Evolutionary conservation across 225 moss, liverwort and hornwort species (phyloP).

Genomic region (Asterella californica): DNA sequence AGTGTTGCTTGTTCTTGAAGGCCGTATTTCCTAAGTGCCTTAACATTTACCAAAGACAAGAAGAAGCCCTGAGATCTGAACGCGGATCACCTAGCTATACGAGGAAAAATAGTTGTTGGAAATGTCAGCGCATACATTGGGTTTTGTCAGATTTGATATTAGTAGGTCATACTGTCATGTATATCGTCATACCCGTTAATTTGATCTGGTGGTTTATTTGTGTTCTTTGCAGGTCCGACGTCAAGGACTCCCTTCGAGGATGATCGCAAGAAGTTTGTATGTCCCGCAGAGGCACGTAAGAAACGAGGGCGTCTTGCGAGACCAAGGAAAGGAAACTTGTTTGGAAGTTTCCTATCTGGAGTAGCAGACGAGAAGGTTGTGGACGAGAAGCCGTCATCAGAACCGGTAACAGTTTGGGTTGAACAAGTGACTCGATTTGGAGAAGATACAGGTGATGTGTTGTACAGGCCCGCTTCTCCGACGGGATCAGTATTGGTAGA

Average conservation of each 20-base stretch:
- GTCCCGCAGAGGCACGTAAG: conserved; percentile 27
- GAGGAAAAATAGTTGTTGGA: no score
- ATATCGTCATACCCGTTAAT: no score
- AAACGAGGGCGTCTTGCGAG: conserved; percentile 39
- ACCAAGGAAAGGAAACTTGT: conserved; percentile 26
- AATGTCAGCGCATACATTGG: no score
- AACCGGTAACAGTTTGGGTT: conserved; percentile 8
- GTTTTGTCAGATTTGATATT: no score
- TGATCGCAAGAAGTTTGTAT: conserved; percentile 17
- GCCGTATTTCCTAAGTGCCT: no score
- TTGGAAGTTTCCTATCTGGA: conserved; percentile 12
- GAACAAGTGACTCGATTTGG: conserved; percentile 31
- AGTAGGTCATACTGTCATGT: no score
- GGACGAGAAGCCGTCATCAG: neutral
- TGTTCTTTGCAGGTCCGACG: conserved; percentile 12
- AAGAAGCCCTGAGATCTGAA: no score
- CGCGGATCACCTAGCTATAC: no score
- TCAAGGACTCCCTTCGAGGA: conserved; percentile 11
- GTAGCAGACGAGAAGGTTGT: neutral
- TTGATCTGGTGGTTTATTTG: neutral
- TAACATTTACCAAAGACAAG: no score
- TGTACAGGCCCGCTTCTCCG: conserved; percentile 19
- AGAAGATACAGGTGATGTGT: conserved; percentile 14
- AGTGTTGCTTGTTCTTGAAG: no score
- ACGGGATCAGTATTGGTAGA: conserved; percentile 7